phyloP scores from a whole-genome alignment of 2,329 filamentous ascomycete species.

The Tolypocladium endophyticum region DNA sequence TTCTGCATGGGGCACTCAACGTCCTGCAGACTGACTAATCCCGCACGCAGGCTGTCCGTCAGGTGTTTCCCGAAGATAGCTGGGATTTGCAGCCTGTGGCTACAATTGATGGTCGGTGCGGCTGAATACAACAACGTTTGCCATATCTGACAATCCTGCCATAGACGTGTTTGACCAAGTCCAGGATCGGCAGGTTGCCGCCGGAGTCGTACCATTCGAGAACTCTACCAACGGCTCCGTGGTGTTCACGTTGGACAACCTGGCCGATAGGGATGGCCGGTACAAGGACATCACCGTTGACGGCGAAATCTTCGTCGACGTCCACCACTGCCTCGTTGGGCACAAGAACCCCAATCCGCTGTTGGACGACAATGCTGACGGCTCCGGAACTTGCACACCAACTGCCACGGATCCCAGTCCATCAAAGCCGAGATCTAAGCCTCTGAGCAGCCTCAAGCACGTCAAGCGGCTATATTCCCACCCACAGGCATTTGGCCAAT shows the following conservation, averaged over 20 bases:
- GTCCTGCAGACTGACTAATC: conserved; percentile 8
- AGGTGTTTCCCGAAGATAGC: conserved; percentile 35
- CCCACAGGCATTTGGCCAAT: conserved; percentile 93
- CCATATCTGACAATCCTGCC: background rate
- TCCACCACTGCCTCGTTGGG: conserved; percentile 80
- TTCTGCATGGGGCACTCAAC: conserved; percentile 3
- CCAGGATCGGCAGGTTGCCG: conserved; percentile 51
- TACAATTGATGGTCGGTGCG: conserved; percentile 36
- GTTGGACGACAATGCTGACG: conserved; percentile 17
- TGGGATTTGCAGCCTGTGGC: conserved; percentile 39
- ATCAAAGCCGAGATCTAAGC: conserved; percentile 33
- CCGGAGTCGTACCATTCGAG: conserved; percentile 86
- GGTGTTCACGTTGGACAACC: conserved; percentile 77
- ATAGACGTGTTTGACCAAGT: conserved; percentile 72
- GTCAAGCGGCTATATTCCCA: conserved; percentile 80
- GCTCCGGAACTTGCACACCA: conserved; percentile 38
- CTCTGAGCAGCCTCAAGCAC: conserved; percentile 42
- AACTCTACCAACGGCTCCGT: conserved; percentile 94
- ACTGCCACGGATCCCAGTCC: conserved; percentile 34
- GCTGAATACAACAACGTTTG: background rate
- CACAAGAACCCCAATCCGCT: conserved; percentile 17
- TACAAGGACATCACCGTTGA: conserved; percentile 66
- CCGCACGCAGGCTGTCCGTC: conserved; percentile 28
- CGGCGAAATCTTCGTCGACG: conserved; percentile 75
- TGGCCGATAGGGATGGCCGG: conserved; percentile 59